These are phyloP conservation scores for Heteromeles arbutifolia DNA, from an alignment of 306 rosid species.

Conservation along the genomic window DNA sequence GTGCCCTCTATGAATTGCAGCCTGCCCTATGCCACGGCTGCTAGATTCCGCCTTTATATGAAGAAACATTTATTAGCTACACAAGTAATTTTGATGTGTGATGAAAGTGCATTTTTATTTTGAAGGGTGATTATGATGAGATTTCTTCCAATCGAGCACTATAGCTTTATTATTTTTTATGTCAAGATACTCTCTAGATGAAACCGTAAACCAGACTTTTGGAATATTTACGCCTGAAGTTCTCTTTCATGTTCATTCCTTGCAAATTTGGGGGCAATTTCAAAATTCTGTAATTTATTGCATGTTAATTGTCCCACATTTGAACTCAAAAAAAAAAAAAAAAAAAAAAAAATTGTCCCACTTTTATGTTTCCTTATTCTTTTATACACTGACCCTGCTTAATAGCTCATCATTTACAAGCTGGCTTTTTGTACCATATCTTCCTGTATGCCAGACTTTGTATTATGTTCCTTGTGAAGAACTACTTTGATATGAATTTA, in stretches of 20 bases:
- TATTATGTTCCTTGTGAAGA: background rate
- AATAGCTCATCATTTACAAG: background rate
- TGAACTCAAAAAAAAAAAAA: too few species aligned
- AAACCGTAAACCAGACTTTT: background rate
- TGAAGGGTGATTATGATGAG: background rate
- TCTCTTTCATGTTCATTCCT: background rate
- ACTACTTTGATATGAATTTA: constrained; percentile 16
- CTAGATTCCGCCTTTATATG: background rate
- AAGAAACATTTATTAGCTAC: background rate
- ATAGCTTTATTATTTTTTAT: background rate
- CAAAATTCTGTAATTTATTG: background rate
- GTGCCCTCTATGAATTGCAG: background rate
- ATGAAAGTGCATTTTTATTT: background rate
- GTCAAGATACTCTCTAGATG: background rate
- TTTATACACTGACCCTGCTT: background rate
- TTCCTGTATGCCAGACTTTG: background rate
- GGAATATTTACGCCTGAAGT: background rate
- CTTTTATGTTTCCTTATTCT: background rate
- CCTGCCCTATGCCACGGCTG: background rate
- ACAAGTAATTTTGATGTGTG: background rate
- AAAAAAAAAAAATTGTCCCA: too few species aligned
- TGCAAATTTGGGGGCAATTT: background rate
- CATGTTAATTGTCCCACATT: background rate
- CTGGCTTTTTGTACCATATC: background rate
- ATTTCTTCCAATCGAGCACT: background rate